phyloP scores from a whole-genome alignment of 2,329 filamentous ascomycete species.

The Aspergillus fijiensis region DNA sequence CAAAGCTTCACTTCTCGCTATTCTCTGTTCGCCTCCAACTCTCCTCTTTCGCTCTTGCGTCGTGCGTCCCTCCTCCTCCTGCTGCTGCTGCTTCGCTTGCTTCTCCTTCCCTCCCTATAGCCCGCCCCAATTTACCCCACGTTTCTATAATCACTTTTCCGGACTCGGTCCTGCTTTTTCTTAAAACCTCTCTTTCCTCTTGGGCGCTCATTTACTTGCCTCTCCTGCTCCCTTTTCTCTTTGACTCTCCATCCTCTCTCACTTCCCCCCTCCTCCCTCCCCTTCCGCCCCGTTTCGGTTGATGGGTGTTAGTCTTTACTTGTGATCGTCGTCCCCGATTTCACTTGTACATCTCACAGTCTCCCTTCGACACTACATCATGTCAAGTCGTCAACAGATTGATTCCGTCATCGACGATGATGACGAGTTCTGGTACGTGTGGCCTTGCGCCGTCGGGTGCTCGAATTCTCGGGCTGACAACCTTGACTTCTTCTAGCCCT shows the following conservation, averaged over 20 bases:
- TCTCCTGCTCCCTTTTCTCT: conserved; percentile 8
- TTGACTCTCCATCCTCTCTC: conserved; percentile 15
- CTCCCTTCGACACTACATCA: conserved; percentile 27
- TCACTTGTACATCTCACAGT: conserved; percentile 22
- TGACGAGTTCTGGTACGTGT: conserved; percentile 48
- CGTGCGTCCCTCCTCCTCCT: conserved; percentile 4
- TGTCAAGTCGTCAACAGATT: conserved; percentile 48
- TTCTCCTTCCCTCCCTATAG: conserved; percentile 20
- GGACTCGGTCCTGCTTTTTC: conserved; percentile 5
- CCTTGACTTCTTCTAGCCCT: conserved; percentile 59
- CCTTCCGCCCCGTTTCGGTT: conserved; percentile 20
- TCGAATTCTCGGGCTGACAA: conserved; percentile 22
- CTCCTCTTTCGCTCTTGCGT: conserved; percentile 22
- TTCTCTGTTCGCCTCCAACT: conserved; percentile 22
- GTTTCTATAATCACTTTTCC: conserved; percentile 13
- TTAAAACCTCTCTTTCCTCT: conserved; percentile 4
- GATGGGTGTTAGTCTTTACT: conserved; percentile 18
- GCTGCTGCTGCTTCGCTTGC: conserved; percentile 18
- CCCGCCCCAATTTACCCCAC: conserved; percentile 9
- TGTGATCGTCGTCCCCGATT: conserved; percentile 14
- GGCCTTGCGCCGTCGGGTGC: background rate
- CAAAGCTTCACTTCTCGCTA: conserved; percentile 23
- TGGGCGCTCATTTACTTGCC: conserved; percentile 1
- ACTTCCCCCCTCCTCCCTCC: conserved; percentile 19
- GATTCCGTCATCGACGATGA: conserved; percentile 53